phyloP scores from a whole-genome alignment of 768 basidiomycete genomes.

The Saitozyma sp. region DNA sequence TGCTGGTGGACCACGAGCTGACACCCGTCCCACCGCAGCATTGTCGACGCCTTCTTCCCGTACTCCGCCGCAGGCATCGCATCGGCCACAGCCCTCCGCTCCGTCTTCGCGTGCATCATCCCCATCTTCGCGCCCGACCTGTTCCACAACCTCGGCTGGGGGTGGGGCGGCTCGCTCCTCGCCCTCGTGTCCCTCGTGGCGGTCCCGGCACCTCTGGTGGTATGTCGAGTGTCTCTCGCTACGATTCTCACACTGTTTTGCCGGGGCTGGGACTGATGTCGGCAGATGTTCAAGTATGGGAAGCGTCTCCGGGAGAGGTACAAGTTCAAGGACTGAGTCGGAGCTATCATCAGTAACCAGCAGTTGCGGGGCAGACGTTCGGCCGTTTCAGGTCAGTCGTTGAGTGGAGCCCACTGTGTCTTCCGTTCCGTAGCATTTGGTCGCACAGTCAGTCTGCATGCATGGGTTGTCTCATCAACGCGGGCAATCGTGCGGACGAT shows the following conservation, averaged over 20 bases:
- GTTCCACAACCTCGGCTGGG: constrained; percentile 44
- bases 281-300: constrained; percentile 32
- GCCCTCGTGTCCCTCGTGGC: constrained; percentile 34
- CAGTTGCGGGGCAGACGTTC: too few relatives aligned
- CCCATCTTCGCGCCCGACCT: constrained; percentile 39
- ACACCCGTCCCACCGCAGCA: constrained; percentile 13
- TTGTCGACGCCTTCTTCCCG: constrained; percentile 50
- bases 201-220: constrained; percentile 41
- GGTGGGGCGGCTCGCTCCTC: constrained; percentile 42
- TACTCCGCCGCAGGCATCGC: constrained; percentile 47
- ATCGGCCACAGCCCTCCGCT: constrained; percentile 39
- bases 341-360: too few relatives aligned
- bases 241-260: background rate
- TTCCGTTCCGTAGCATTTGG: too few relatives aligned
- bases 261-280: background rate
- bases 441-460: too few relatives aligned
- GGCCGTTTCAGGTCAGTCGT: too few relatives aligned
- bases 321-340: constrained; percentile 16
- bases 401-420: too few relatives aligned
- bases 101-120: constrained; percentile 35
- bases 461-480: too few relatives aligned
- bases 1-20: background rate
- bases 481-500: too few relatives aligned
- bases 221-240: constrained; percentile 15
- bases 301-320: constrained; percentile 19